Base-by-base conservation (phyloP, 306 rosid genomes). In the Styphnolobium japonicum region DNA sequence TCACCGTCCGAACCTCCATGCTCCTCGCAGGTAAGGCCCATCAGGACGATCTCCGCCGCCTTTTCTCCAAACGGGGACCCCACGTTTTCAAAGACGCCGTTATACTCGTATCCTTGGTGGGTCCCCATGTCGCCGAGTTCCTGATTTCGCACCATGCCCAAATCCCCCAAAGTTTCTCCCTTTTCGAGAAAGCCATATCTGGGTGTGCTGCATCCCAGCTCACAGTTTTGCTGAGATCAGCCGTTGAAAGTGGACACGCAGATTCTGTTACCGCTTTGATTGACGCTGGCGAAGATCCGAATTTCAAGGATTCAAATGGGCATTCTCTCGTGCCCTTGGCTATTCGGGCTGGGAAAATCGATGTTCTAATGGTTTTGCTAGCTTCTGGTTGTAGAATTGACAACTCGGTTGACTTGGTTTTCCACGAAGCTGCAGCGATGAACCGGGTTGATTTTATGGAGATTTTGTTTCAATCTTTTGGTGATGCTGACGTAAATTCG, bases 61-160 rank as follows among this genome's bases (percentile, higher is more conserved):
- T 95, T 14, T 92, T 92, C 39, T 71, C 90, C 42, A 74, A 60
- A 39, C 85, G 91, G 0, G 98, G 98, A 0, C 91, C 87, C 7
- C 98, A 92, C 73, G 87, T 95, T 71, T 95, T 95, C 87, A 82
- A 83, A 10, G 98, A 95, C 81, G 98, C 97, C 31, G 69, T 83
- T 46, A 33, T 95, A 55, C 86, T 90, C 19, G 42, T 95, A 77
- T 62, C 81, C 48, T 81, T 91, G 7, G 90, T 90, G 11, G 98
- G 98, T 16, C 92, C 89, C 40, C 71, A 80, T 1, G 90, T 86
- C 10, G 91, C 87, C 3, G 88, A 86, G 33, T 88, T 68, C 67
- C 88, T 95, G 10, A 71, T 92, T 68, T 67, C 85, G 7, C 71
- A 83, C 65, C 69, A 55, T 36, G 10, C 85, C 31, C 77, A 66